Conservation (phyloP, 768 basidiomycete species). For the Galerina marginata region DNA sequence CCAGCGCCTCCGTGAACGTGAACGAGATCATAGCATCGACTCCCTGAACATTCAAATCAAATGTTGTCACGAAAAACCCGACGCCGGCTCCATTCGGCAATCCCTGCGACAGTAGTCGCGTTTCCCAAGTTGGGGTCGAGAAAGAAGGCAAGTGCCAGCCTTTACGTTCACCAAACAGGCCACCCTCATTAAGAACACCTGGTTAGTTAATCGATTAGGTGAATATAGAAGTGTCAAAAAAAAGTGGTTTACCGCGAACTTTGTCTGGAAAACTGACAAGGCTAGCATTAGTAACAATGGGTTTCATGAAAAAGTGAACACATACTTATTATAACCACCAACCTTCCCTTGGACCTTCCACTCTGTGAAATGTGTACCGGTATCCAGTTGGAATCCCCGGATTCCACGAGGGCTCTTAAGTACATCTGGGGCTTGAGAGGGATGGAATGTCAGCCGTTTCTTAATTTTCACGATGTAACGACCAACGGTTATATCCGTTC, state of each 20-base stretch:
- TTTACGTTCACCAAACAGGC: conserved; percentile 66
- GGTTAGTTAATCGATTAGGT: too few relatives aligned
- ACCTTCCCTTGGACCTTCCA: conserved; percentile 82
- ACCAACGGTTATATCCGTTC: conserved; percentile 47
- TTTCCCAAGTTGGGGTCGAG: conserved; percentile 62
- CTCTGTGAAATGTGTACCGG: conserved; percentile 52
- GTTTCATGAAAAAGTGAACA: not conserved
- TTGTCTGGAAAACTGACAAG: conserved; percentile 70
- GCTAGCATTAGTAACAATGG: not conserved
- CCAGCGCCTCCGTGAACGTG: conserved; percentile 61
- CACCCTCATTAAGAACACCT: conserved; percentile 69
- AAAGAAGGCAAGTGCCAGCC: conserved; percentile 82
- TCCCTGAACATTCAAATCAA: conserved; percentile 61
- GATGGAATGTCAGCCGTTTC: not conserved
- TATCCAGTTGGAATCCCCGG: conserved; percentile 71
- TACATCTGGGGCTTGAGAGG: conserved; percentile 46
- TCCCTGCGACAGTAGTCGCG: conserved; percentile 60
- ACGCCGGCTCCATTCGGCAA: conserved; percentile 70
- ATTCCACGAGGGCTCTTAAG: conserved; percentile 81
- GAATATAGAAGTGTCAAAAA: too few relatives aligned
- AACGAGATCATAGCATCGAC: conserved; percentile 75
- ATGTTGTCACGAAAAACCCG: conserved; percentile 82
- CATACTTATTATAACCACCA: conserved; percentile 68
- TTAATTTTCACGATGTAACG: not conserved
- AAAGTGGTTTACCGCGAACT: conserved; percentile 44